phyloP scores from a whole-genome alignment of 345 rosid genomes.

The Camelina laxa region DNA sequence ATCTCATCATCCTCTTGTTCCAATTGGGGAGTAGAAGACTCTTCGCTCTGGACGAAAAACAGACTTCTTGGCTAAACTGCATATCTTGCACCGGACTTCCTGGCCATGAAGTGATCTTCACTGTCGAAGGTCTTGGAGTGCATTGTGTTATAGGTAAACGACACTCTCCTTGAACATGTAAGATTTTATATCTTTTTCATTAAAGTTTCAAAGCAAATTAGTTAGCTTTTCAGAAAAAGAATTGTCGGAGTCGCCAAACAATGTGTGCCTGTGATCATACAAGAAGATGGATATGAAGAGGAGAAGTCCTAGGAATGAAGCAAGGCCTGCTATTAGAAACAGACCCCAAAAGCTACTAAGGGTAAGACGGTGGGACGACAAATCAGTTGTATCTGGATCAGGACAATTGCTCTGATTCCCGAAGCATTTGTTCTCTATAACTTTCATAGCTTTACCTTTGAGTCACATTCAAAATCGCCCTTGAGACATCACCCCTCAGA shows the following conservation, averaged over 20 bases:
- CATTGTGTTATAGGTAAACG: conserved; percentile 27
- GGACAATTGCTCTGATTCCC: background rate
- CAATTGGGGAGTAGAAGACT: background rate
- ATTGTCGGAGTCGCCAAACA: conserved; percentile 16
- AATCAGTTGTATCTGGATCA: background rate
- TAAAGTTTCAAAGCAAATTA: conserved; percentile 33
- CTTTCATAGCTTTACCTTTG: conserved; percentile 29
- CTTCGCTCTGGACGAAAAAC: background rate
- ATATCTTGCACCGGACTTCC: conserved; percentile 16
- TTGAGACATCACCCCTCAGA: conserved; percentile 46
- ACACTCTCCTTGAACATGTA: conserved; percentile 36
- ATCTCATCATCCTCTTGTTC: conserved; percentile 7
- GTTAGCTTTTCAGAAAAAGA: conserved; percentile 42
- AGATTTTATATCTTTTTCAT: conserved; percentile 44
- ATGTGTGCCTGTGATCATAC: conserved; percentile 15
- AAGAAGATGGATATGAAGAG: conserved; percentile 25
- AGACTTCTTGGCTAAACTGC: conserved; percentile 21
- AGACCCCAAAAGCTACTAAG: conserved; percentile 53
- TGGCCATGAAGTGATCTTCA: background rate
- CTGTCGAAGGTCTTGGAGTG: background rate
- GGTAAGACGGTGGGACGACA: conserved; percentile 41
- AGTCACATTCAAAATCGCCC: conserved; percentile 54
- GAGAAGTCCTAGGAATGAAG: conserved; percentile 45
- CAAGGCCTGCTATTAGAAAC: conserved; percentile 47
- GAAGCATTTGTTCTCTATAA: conserved; percentile 22